These are phyloP conservation scores for Rhodocollybia butyracea DNA, from an alignment of 768 basidiomycete genomes.

Conservation along the genomic window DNA sequence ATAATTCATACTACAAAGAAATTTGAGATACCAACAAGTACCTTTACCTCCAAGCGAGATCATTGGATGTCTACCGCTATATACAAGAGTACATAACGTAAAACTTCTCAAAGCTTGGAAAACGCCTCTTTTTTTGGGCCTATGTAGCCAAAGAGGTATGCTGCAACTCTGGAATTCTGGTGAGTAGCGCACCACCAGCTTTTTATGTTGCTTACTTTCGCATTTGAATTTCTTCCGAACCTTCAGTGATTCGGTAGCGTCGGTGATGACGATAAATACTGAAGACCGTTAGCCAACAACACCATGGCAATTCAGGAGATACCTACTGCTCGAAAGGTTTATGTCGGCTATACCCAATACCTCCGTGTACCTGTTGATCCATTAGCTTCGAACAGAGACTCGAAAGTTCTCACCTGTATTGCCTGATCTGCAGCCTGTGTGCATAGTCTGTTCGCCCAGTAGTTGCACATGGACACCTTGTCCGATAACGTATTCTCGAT, in stretches of 20 bases:
- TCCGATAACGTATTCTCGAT: slow-evolving; percentile 9
- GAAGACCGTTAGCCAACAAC: not conserved
- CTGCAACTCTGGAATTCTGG: not conserved
- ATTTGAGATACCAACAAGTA: too few species aligned
- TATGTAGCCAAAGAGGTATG: not conserved
- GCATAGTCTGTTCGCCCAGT: slow-evolving; percentile 11
- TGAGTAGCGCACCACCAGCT: not conserved
- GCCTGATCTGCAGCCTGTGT: slow-evolving; percentile 11
- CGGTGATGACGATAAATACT: slow-evolving; percentile 12
- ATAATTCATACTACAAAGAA: too few species aligned
- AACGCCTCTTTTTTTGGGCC: not conserved
- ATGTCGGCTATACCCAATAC: slow-evolving; percentile 7
- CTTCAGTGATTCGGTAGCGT: slow-evolving; percentile 12
- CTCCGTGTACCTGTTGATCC: slow-evolving; percentile 5
- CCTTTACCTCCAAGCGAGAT: too few species aligned
- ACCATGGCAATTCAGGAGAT: not conserved
- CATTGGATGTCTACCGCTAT: too few species aligned
- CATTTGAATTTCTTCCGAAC: slow-evolving; percentile 13
- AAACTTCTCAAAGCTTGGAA: not conserved
- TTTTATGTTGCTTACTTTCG: not conserved
- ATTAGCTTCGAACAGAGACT: not conserved
- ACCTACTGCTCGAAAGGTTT: not conserved
- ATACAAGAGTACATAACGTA: not conserved
- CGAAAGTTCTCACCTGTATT: slow-evolving; percentile 7
- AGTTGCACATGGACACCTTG: slow-evolving; percentile 13